Evolutionary conservation across 192 early-diverging fungal species (phyloP).

Genomic region (Jimgerdemannia lactiflua): DNA sequence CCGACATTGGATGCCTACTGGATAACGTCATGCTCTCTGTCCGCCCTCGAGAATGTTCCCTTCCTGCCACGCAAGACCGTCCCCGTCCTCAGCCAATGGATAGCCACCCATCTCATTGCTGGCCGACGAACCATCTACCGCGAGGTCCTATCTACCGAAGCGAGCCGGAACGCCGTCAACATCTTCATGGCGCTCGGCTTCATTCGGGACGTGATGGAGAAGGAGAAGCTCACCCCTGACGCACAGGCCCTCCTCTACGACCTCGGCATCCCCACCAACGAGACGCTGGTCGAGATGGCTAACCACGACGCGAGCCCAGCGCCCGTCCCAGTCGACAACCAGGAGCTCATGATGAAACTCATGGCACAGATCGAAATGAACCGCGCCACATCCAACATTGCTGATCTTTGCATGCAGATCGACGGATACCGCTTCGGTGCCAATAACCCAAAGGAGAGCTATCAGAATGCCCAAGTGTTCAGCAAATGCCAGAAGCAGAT

Average conservation of each 20-base stretch:
- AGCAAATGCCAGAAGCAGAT: conserved; percentile 37
- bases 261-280: conserved; percentile 23
- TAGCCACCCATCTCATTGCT: conserved; percentile 34
- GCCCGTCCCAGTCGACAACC: background rate
- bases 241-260: conserved; percentile 32
- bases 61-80: conserved; percentile 31
- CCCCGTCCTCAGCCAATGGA: conserved; percentile 33
- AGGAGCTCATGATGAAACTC: conserved; percentile 1
- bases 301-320: conserved; percentile 8
- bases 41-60: conserved; percentile 30
- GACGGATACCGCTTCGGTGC: conserved; percentile 29
- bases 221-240: conserved; percentile 28
- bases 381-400: conserved; percentile 35
- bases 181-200: conserved; percentile 32
- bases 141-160: conserved; percentile 34
- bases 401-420: conserved; percentile 34
- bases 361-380: conserved; percentile 41
- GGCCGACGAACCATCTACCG: conserved; percentile 34
- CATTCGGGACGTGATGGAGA: conserved; percentile 21
- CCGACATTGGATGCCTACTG: conserved; percentile 33
- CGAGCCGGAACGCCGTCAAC: conserved; percentile 24
- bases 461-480: conserved; percentile 34
- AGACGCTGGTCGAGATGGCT: conserved; percentile 31
- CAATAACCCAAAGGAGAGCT: conserved; percentile 25
- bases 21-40: conserved; percentile 38